phyloP scores from a whole-genome alignment of 345 rosid species.

The Gossypium mustelinum region DNA sequence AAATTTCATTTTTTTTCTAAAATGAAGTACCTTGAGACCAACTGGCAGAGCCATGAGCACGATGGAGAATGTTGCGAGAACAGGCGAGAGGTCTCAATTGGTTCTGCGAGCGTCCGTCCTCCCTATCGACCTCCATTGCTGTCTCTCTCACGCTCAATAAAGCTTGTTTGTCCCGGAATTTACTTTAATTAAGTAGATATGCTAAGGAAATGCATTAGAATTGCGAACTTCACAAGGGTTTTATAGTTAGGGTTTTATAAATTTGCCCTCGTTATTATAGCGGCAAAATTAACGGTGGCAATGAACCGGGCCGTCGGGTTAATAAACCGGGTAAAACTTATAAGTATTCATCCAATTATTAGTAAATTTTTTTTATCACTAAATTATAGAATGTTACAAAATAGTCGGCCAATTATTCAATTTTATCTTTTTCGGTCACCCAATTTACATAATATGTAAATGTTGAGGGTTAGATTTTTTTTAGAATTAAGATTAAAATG shows the following conservation, averaged over 20 bases:
- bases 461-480: too few species aligned
- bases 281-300: background rate
- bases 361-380: too few species aligned
- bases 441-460: too few species aligned
- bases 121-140: slow-evolving; percentile 13
- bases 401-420: fast-evolving
- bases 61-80: slow-evolving; percentile 70
- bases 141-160: background rate
- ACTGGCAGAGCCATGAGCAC: slow-evolving; percentile 95
- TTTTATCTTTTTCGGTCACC: too few species aligned
- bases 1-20: too few species aligned
- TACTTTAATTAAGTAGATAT: background rate
- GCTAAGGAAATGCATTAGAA: background rate
- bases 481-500: too few species aligned
- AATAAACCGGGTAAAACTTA: background rate
- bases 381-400: too few species aligned
- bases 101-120: slow-evolving; percentile 32
- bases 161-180: background rate
- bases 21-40: slow-evolving; percentile 75
- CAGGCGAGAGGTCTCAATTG: slow-evolving; percentile 81
- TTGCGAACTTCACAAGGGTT: background rate
- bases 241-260: background rate
- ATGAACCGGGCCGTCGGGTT: background rate
- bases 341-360: fast-evolving
- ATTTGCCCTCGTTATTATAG: background rate